Evolutionary conservation across 1,284 basidiomycete species (phyloP), one percentile per base, ranked within the genome.

Genomic region (Moesziomyces sp.): DNA sequence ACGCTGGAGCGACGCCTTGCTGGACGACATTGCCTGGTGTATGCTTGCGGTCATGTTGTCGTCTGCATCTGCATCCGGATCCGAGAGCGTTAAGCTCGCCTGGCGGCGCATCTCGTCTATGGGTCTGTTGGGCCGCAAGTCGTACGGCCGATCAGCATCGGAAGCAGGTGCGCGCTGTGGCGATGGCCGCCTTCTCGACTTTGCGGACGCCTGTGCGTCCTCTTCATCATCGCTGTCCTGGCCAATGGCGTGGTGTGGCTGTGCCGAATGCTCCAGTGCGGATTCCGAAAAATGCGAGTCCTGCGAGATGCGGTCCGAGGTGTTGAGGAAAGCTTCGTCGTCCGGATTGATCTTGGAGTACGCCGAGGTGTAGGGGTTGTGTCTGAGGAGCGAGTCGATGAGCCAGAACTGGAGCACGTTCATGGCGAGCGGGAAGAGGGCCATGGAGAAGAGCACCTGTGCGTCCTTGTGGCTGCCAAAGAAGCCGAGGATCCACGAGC

Each of bases 371-470:
- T 65, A 52, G 11, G 80, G 80, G 48, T 81, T 76, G 62, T 82
- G 77, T 46, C 77, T 59, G 28, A 83, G 72, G 16, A 83, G 68
- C 14, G 79, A 77, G 49, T 83, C 82, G 54, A 83, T 79, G 35
- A 83, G 72, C 81, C 81, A 83, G 77, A 83, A 83, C 58, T 81
- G 76, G 16, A 83, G 35, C 11, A 76, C 72, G 58, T 84, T 97
- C 94, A 97, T 97, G 61, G 91, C 87, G 66, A 95, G 90, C 1
- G 95, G 95, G 86, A 97, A 95, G 50, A 97, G 83, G 58, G 93
- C 93, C 92, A 97, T 96, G 38, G 91, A 91, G 78, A 74, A 80
- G 46, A 85, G 76, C 28, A 86, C 81, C 52, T 82, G 81, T 16
- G 69, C 49, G 19, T 73, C 67, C 86, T 89, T 54, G 86, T 87